Evolutionary conservation across 164 flowering plant genomes (phyloP), one percentile per base, ranked within the genome.

Genomic region (Cinnamomum micranthum): DNA sequence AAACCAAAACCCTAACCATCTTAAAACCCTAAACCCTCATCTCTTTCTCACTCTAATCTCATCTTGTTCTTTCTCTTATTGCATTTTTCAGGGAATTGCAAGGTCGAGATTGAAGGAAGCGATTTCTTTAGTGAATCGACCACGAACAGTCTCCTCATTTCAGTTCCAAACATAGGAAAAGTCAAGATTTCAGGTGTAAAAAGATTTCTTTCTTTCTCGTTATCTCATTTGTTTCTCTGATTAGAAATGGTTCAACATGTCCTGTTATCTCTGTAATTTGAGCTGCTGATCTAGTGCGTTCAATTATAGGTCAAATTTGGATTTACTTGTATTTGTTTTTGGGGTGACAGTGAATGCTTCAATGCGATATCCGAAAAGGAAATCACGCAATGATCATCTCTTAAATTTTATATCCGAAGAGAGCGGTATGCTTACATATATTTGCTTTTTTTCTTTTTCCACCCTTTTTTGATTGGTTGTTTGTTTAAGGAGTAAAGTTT

Each of bases 111-210:
- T 7, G 85, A 87, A 50, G 87, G 89, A 2, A 80, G 65, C 28
- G 78, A 80, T 7, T 87, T 83, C 81, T 76, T 66, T 6, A 81
- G 74, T 69, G 71, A 86, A 68, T 77, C 82, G 11, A 78, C 78
- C 28, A 69, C 68, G 1, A 79, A 82, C 27, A 72, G 74, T 63
- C 81, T 90, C 63, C 76, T 81, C 58, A 82, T 90, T 24, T 85
- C 89, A 6, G 31, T 86, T 2, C 68, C 83, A 6, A 73, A 65
- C 67, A 74, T 74, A 13, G 73, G 80, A 6, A 87, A 83, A 66
- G 71, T 92, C 73, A 84, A 60, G 33, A 80, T 91, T 27, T 80
- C 88, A 76, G 90, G 96, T 87, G 75, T n/a, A 50, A 27, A 41
- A 6, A 41, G 47, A n/a, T 68, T 69, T 25, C 31, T 51, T 12